Conservation (phyloP, 768 basidiomycete species). For the Suillus fuscotomentosus region DNA sequence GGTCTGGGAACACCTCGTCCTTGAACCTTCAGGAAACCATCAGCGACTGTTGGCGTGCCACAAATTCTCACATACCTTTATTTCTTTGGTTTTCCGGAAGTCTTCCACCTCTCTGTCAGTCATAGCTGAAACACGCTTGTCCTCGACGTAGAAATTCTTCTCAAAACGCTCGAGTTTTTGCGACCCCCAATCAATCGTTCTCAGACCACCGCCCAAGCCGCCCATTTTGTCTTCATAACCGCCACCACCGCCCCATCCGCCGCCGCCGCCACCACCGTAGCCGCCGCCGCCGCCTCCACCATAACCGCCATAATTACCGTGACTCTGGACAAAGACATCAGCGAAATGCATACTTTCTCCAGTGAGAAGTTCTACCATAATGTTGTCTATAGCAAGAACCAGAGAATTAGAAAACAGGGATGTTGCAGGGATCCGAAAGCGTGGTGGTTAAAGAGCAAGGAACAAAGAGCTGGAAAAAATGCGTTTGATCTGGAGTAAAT, state of each 20-base stretch:
- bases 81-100: slow-evolving; percentile 81
- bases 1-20: slow-evolving; percentile 88
- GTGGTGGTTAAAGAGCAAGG: slow-evolving; percentile 5
- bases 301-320: slow-evolving; percentile 33
- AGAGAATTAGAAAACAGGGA: not conserved
- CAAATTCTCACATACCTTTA: slow-evolving; percentile 55
- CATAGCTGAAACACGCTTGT: slow-evolving; percentile 75
- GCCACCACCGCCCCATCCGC: slow-evolving; percentile 31
- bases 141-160: slow-evolving; percentile 97
- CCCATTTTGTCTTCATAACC: slow-evolving; percentile 68
- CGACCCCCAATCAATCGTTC: slow-evolving; percentile 80
- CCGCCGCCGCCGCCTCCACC: slow-evolving; percentile 34
- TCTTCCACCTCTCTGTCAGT: slow-evolving; percentile 87
- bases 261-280: slow-evolving; percentile 27
- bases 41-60: slow-evolving; percentile 1
- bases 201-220: slow-evolving; percentile 78
- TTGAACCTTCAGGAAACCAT: slow-evolving; percentile 60
- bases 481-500: slow-evolving; percentile 6
- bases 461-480: slow-evolving; percentile 14
- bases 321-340: slow-evolving; percentile 21
- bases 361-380: not conserved
- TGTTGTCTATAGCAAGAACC: slow-evolving; percentile 2
- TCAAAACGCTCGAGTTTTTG: slow-evolving; percentile 83
- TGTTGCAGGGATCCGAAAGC: not conserved
- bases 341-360: not conserved